Base-by-base conservation (phyloP, 495 filamentous ascomycete species). In the Aspergillus funiculosus region DNA sequence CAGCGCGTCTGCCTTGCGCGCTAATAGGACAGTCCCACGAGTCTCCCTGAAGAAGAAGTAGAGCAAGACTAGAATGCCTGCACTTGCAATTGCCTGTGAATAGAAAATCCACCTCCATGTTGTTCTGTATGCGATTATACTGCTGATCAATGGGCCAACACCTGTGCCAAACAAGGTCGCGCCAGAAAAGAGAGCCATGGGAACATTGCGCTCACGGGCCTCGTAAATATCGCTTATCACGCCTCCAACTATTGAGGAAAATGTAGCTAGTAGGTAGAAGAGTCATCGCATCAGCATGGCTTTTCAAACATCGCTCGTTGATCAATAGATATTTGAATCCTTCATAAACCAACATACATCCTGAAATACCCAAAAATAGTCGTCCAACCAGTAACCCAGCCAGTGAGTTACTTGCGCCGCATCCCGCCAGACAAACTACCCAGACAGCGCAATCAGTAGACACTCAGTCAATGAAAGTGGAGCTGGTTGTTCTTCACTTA, bases 81-180 rank as follows among this genome's bases (percentile, higher is more conserved):
- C 82, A 43, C 76, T 75, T 18, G 75, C 66, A 19, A 95, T 87
- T 5, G 82, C 79, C 53, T 95, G 89, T 13, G 89, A 72, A 71
- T 85, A 92, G 68, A 91, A 94, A 3, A 94, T 76, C 90, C 89
- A 95, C 49, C 87, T 76, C 91, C 89, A 95, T 14, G 64, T 73
- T 6, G 74, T 67, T 30, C 77, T 68, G 31, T 82, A 63, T 0
- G 80, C 80, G 52, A 96, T 83, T 17, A 82, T 78, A 1, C 86
- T 82, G 15, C 74, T 75, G 6, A 86, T 63, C 4, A 95, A 57
- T 1, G 91, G 89, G 0, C 88, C 91, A 0, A 85, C 61, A 2
- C 89, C 90, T 0, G 87, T 95, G 1, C 90, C 92, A 10, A 84
- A 74, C 5, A 95, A 62, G 0, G 86, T 87, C 15, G 72, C 68